phyloP scores from a whole-genome alignment of 2,329 filamentous ascomycete genomes.

The Calonectria pauciramosa region DNA sequence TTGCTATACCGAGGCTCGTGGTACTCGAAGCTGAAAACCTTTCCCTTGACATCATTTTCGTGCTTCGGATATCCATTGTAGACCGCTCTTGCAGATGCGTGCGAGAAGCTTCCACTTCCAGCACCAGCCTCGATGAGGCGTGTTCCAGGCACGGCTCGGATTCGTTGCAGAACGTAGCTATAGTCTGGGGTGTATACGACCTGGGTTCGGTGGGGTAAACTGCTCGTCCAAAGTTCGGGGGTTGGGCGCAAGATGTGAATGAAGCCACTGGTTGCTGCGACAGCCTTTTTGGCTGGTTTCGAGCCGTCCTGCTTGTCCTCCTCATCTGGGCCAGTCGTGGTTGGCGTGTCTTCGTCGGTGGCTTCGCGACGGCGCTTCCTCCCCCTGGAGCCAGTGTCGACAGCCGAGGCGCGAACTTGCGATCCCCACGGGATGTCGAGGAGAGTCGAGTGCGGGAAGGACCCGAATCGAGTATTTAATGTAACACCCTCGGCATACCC shows the following conservation, averaged over 20 bases:
- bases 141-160: constrained; percentile 80
- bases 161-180: constrained; percentile 84
- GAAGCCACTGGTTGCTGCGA: constrained; percentile 76
- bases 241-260: constrained; percentile 84
- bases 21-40: constrained; percentile 87
- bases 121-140: constrained; percentile 85
- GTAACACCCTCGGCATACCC: constrained; percentile 84
- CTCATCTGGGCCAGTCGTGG: constrained; percentile 51
- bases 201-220: constrained; percentile 84
- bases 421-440: constrained; percentile 89
- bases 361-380: constrained; percentile 72
- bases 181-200: constrained; percentile 91
- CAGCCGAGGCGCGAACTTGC: constrained; percentile 88
- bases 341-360: constrained; percentile 59
- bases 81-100: constrained; percentile 81
- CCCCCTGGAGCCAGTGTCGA: constrained; percentile 92
- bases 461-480: constrained; percentile 94
- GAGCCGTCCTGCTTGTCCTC: constrained; percentile 50
- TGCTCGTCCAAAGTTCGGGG: constrained; percentile 85
- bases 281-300: constrained; percentile 60
- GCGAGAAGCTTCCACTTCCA: constrained; percentile 87
- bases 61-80: constrained; percentile 76
- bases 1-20: constrained; percentile 79
- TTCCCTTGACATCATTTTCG: constrained; percentile 66
- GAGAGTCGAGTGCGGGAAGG: constrained; percentile 84